A percentile compares a stretch with the other conserved stretches of the same genome.
phyloP scores from a whole-genome alignment of 1,284 basidiomycete species.

The Neotropicomus parvogracilis region DNA sequence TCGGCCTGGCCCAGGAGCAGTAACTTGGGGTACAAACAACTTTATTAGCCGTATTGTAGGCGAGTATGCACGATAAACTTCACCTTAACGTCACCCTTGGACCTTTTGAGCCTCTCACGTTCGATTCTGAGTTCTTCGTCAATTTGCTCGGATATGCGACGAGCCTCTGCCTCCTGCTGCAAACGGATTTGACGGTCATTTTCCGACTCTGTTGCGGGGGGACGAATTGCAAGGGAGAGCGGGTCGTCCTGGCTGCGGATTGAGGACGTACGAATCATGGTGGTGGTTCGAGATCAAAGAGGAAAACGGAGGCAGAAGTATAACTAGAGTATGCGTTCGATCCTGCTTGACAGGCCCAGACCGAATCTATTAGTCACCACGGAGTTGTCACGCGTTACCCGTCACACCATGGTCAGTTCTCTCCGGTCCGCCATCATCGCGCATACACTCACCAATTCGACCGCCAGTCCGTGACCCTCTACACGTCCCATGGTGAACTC shows the following conservation, averaged over 20 bases:
- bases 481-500: constrained; percentile 91
- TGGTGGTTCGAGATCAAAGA: constrained; percentile 35
- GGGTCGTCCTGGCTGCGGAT: constrained; percentile 73
- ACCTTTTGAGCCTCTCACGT: constrained; percentile 57
- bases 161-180: constrained; percentile 65
- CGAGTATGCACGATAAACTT: constrained; percentile 18
- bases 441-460: constrained; percentile 13
- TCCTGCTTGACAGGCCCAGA: background rate
- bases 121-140: constrained; percentile 74
- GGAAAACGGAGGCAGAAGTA: constrained; percentile 1
- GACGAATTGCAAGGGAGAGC: constrained; percentile 62
- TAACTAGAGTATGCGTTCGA: background rate
- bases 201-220: constrained; percentile 64
- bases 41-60: constrained; percentile 16
- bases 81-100: constrained; percentile 73
- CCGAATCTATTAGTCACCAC: background rate
- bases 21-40: constrained; percentile 42
- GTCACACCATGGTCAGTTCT: constrained; percentile 34
- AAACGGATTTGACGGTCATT: constrained; percentile 57
- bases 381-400: constrained; percentile 26
- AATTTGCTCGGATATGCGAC: constrained; percentile 70
- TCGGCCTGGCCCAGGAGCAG: constrained; percentile 78
- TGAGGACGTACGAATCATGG: constrained; percentile 60
- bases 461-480: constrained; percentile 85
- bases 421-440: constrained; percentile 20